Base-by-base conservation (phyloP, 2,329 filamentous ascomycete genomes). In the Fusarium duplospermum region DNA sequence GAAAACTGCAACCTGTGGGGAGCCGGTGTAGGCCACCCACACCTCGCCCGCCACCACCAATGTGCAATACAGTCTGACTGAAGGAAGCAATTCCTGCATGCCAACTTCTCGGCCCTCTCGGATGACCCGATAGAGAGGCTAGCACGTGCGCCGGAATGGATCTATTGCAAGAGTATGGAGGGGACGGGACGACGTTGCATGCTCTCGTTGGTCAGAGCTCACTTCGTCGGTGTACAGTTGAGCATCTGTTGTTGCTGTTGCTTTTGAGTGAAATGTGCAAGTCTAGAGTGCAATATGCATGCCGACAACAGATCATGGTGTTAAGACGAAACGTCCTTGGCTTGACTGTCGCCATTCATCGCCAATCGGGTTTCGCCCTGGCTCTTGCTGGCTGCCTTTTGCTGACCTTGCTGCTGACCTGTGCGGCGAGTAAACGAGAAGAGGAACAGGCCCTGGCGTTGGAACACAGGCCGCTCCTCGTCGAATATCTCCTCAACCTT, bases 401-500 rank as follows among this genome's bases (percentile, higher is more conserved):
- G 45, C 45, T 50, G 72, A 50, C 62, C 56, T 59, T 50, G n/a
- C 20, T 45, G 42, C 42, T 45, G 72, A 50, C 62, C 56, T 59
- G 71, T 84, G 86, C 77, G 76, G 72, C 82, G 84, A 66, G 82
- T 86, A 71, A 92, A 88, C 13, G 88, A 86, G 77, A 90, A 92
- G 62, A 93, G 84, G 77, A 91, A 92, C 24, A 93, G 81, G 2
- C 84, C 85, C 72, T 91, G 84, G 56, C 89, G 86, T 71, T 86
- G 87, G 78, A 91, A 92, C 4, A 86, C 82, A 2, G 87, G 84
- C 31, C 87, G 84, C 72, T 92, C 90, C 68, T 91, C 88, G 76
- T 93, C 92, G 52, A 85, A 83, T 40, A 93, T 81, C 77, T 93
- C 90, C 38, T 87, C 86, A 20, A 94, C 87, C 16, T 84, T 77